Evolutionary conservation across 2,329 filamentous ascomycete species (phyloP), one percentile per base, ranked within the genome.

Genomic region (Colletotrichum brevisporum): DNA sequence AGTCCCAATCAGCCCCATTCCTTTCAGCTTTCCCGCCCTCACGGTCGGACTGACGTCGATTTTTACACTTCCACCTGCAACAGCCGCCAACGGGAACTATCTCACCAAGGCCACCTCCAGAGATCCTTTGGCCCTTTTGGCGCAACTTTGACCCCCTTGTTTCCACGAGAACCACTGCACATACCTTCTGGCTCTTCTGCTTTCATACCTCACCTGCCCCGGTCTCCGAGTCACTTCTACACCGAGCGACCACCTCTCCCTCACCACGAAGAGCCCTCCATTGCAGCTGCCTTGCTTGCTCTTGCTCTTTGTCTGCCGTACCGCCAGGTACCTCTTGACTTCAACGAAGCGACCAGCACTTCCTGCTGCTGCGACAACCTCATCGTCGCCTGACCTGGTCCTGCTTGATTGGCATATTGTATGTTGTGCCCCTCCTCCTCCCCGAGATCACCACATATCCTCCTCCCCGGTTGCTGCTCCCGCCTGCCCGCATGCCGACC

Each of bases 111-210:
- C 15, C 27, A 36, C 31, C 9, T 36, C 9, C 31, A 36, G 31
- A 36, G 31, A 36, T 36, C 31, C 31, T 36, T 31, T 31, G 27
- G 27, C 31, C 62, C 24, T 66, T 66, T 24, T 51, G 51, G 45
- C 50, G 13, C 12, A 43, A 39, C 50, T 62, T 62, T 54, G 50
- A 62, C 59, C 51, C 54, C 65, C 41, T 66, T 52, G 66, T 60
- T 69, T 61, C 62, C 27, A 27, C 67, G 47, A 48, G 66, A 65
- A 65, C 66, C 50, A n/a, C 15, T 31, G 48, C 65, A 68, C 65
- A 65, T 61, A 53, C 58, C 31, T 53, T 52, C 15, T 45, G 48
- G 48, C 12, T 8, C 59, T 54, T 62, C 50, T 21, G 18, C 26
- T 45, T 62, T 26, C n/a, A 53, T 41, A 65, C 66, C 66, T 68